These are phyloP conservation scores for Nannochloris sp. DNA, from an alignment of 139 green algal genomes.

Conservation along the genomic window DNA sequence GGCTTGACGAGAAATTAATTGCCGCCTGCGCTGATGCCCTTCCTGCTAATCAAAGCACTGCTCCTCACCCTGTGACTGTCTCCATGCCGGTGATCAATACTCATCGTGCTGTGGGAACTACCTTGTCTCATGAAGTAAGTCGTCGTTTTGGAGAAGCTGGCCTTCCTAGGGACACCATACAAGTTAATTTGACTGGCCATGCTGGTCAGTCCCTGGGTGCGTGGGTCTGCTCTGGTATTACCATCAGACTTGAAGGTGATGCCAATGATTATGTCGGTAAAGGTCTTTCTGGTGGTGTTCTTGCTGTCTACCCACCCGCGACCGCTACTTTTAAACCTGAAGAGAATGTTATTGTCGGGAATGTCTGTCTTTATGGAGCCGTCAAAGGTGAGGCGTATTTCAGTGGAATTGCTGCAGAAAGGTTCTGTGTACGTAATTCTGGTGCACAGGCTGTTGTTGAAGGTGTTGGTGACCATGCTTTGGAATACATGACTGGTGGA, in stretches of 20 bases:
- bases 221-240: slow-evolving; percentile 74
- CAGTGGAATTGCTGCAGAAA: slow-evolving; percentile 81
- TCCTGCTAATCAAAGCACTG: slow-evolving; percentile 1
- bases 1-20: slow-evolving; percentile 80
- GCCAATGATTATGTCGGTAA: slow-evolving; percentile 97
- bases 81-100: slow-evolving; percentile 76
- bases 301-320: slow-evolving; percentile 72
- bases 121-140: slow-evolving; percentile 81
- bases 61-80: slow-evolving; percentile 52
- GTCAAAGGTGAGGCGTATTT: slow-evolving; percentile 84
- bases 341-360: slow-evolving; percentile 92
- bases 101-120: slow-evolving; percentile 82
- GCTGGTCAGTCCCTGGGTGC: slow-evolving; percentile 85
- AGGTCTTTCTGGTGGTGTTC: slow-evolving; percentile 68
- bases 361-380: slow-evolving; percentile 91
- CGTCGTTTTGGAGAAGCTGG: slow-evolving; percentile 71
- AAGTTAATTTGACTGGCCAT: slow-evolving; percentile 80
- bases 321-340: slow-evolving; percentile 57
- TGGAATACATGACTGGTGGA: slow-evolving; percentile 97
- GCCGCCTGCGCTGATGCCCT: slow-evolving; percentile 51
- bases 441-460: slow-evolving; percentile 87
- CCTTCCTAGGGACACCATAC: slow-evolving; percentile 79
- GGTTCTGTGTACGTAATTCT: slow-evolving; percentile 82
- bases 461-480: slow-evolving; percentile 88
- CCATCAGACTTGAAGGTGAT: slow-evolving; percentile 83